phyloP scores from a whole-genome alignment of 768 basidiomycete species.

The Hysterangium stoloniferum region DNA sequence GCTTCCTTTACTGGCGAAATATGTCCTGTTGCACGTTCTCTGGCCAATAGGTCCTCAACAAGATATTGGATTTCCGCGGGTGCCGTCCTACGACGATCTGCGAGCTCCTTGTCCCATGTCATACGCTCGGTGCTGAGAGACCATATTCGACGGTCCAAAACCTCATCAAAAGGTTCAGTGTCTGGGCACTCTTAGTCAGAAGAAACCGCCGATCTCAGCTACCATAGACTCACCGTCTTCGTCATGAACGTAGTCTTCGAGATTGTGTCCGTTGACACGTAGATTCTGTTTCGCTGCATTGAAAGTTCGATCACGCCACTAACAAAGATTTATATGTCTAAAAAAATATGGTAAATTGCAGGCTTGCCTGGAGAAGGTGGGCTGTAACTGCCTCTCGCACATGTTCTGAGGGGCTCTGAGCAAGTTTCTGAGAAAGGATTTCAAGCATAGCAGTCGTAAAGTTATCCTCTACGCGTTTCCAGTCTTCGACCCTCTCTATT shows the following conservation, averaged over 20 bases:
- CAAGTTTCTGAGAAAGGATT: conserved; percentile 41
- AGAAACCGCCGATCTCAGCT: neutral
- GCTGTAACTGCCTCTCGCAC: conserved; percentile 42
- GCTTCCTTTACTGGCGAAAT: conserved; percentile 16
- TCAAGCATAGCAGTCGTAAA: conserved; percentile 39
- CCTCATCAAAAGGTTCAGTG: conserved; percentile 80
- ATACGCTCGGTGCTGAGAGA: conserved; percentile 67
- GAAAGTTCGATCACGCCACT: conserved; percentile 62
- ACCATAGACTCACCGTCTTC: conserved; percentile 38
- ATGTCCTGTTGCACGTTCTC: conserved; percentile 25
- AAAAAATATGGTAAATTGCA: conserved; percentile 7
- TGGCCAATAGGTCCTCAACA: conserved; percentile 31
- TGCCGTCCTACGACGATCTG: conserved; percentile 53
- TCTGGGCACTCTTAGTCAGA: conserved; percentile 27
- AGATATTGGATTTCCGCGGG: conserved; percentile 46
- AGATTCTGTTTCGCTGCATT: conserved; percentile 61
- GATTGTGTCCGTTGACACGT: conserved; percentile 72
- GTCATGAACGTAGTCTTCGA: conserved; percentile 51
- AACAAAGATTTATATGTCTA: conserved; percentile 1
- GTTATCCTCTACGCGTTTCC: conserved; percentile 52
- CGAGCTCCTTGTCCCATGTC: conserved; percentile 67
- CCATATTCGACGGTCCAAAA: conserved; percentile 76
- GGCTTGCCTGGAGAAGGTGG: conserved; percentile 43
- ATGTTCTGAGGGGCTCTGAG: conserved; percentile 28
- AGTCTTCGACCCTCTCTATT: conserved; percentile 58